Conservation (phyloP, 176 grass and related monocot species). For the Pharus latifolius region DNA sequence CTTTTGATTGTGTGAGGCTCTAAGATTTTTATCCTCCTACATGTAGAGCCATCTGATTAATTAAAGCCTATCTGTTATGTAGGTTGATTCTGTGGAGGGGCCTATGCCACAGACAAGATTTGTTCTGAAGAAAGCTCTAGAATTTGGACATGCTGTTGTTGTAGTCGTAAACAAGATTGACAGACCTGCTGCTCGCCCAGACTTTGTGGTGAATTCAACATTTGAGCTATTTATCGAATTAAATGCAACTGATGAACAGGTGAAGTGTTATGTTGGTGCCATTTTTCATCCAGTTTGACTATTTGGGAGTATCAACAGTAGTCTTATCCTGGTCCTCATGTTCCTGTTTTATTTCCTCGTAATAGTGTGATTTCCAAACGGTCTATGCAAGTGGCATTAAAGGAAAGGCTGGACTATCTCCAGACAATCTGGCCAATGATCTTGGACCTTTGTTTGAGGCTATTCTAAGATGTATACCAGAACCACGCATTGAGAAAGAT, state of each 20-base stretch:
- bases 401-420: conserved; percentile 76
- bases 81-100: conserved; percentile 99
- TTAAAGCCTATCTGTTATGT: conserved; percentile 15
- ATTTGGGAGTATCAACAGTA: neutral
- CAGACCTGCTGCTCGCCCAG: conserved; percentile 77
- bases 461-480: conserved; percentile 96
- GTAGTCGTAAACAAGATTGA: conserved; percentile 99
- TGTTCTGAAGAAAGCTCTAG: conserved; percentile 96
- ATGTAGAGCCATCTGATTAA: neutral
- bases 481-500: conserved; percentile 87
- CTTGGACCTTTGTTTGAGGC: conserved; percentile 97
- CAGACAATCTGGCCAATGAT: conserved; percentile 79
- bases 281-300: conserved; percentile 5
- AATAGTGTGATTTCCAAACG: conserved; percentile 93
- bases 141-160: conserved; percentile 95
- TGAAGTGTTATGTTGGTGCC: conserved; percentile 14
- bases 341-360: conserved; percentile 7
- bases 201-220: conserved; percentile 93
- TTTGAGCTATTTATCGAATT: conserved; percentile 99
- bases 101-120: conserved; percentile 99
- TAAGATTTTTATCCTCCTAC: neutral
- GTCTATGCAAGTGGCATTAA: conserved; percentile 96
- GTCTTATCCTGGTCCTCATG: conserved; percentile 6
- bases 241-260: conserved; percentile 98
- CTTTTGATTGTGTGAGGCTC: neutral